Conservation (phyloP, 1,139 yeast species). For the Candida glucosophila region DNA sequence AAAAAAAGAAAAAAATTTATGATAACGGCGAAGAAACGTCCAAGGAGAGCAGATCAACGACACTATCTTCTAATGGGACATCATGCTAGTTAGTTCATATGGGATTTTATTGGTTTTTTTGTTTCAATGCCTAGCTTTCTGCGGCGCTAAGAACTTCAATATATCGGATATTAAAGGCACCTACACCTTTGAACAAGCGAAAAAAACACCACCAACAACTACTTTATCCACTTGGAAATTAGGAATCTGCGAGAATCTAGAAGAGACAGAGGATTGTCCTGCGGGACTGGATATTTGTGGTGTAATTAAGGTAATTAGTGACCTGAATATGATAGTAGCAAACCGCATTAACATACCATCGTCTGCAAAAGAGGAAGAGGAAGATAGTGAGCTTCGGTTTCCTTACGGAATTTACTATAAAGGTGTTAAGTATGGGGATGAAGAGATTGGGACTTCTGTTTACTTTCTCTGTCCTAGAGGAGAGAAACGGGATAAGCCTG, state of each 20-base stretch:
- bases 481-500: slow-evolving; percentile 26
- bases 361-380: slow-evolving; percentile 18
- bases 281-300: slow-evolving; percentile 66
- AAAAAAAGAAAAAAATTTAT: too few relatives aligned
- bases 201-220: slow-evolving; percentile 71
- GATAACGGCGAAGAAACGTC: too few relatives aligned
- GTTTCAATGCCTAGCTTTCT: too few relatives aligned
- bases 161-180: slow-evolving; percentile 48
- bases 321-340: too few relatives aligned
- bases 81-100: too few relatives aligned
- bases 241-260: slow-evolving; percentile 56
- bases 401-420: too few relatives aligned
- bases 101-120: too few relatives aligned
- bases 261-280: slow-evolving; percentile 47
- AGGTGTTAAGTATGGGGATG: slow-evolving; percentile 69
- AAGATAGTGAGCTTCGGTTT: slow-evolving; percentile 23
- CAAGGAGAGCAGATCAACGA: too few relatives aligned
- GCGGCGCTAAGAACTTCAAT: too few relatives aligned
- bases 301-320: slow-evolving; percentile 40
- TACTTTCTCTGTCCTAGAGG: slow-evolving; percentile 48
- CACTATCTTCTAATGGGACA: too few relatives aligned
- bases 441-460: slow-evolving; percentile 41
- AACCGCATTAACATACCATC: too few relatives aligned
- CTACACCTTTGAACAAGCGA: slow-evolving; percentile 17
- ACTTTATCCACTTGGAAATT: slow-evolving; percentile 60